phyloP scores from a whole-genome alignment of 1,284 basidiomycete species.

The Prillingera fragicola region DNA sequence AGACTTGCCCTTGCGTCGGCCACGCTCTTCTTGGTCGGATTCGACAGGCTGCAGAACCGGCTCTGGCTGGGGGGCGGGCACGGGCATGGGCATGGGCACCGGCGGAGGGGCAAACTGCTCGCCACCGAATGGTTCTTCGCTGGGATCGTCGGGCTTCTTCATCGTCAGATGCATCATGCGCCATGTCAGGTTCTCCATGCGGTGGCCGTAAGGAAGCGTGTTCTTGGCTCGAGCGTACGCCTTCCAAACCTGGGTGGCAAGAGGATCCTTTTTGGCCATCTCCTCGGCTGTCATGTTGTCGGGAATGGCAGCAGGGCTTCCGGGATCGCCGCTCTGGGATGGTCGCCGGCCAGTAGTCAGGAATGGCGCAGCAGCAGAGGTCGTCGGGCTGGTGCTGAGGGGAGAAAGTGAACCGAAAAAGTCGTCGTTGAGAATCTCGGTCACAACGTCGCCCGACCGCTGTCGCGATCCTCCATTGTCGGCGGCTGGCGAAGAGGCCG shows the following conservation, averaged over 20 bases:
- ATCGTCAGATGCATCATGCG: conserved; percentile 94
- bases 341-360: conserved; percentile 27
- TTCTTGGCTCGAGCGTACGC: conserved; percentile 89
- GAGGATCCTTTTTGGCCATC: conserved; percentile 64
- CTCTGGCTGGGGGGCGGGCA: conserved; percentile 4
- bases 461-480: too few relatives aligned
- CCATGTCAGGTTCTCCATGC: conserved; percentile 98
- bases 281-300: conserved; percentile 28
- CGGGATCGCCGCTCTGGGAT: conserved; percentile 24
- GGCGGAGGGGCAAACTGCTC: conserved; percentile 2
- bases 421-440: conserved; percentile 43
- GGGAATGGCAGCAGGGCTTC: conserved; percentile 17
- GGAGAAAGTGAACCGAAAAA: conserved; percentile 34
- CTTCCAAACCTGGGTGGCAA: conserved; percentile 94
- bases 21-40: conserved; percentile 45
- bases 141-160: conserved; percentile 50
- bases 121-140: background rate
- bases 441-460: conserved; percentile 29
- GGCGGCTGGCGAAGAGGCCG: too few relatives aligned
- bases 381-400: conserved; percentile 24
- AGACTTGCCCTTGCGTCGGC: conserved; percentile 50
- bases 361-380: conserved; percentile 6
- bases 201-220: conserved; percentile 77
- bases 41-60: background rate
- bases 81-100: conserved; percentile 8